A percentile compares a stretch with the other conserved stretches of the same genome.
Conservation (phyloP, 2,329 filamentous ascomycete species). For the Epichloe hybrida region DNA sequence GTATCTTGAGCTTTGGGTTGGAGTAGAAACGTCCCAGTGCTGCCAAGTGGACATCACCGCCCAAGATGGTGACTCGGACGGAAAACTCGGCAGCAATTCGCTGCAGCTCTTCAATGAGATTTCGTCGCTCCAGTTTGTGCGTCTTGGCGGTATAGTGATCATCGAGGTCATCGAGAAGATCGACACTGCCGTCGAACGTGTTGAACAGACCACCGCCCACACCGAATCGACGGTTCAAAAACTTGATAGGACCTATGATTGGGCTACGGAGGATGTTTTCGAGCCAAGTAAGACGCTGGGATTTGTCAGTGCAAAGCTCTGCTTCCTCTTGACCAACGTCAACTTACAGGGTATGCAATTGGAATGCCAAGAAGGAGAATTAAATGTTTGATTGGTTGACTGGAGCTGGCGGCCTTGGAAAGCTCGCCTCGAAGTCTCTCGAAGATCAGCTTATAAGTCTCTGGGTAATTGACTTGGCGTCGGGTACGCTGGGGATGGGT, state of each 20-base stretch:
- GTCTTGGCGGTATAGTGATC: constrained; percentile 91
- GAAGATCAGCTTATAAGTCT: constrained; percentile 79
- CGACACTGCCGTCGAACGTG: constrained; percentile 83
- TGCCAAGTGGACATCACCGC: constrained; percentile 86
- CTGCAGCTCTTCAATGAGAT: constrained; percentile 70
- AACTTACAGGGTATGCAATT: constrained; percentile 61
- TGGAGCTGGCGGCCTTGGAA: constrained; percentile 46
- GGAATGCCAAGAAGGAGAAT: constrained; percentile 80
- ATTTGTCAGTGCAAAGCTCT: constrained; percentile 4
- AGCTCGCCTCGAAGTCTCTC: constrained; percentile 63
- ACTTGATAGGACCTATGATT: constrained; percentile 74
- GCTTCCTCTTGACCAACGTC: constrained; percentile 12
- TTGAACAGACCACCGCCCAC: constrained; percentile 80
- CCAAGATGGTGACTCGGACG: constrained; percentile 79
- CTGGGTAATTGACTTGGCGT: constrained; percentile 87
- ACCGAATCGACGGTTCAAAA: constrained; percentile 83
- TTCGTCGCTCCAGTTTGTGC: constrained; percentile 77
- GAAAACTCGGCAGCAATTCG: constrained; percentile 74
- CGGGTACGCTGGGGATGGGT: constrained; percentile 52
- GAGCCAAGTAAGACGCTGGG: constrained; percentile 80
- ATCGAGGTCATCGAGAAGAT: constrained; percentile 83
- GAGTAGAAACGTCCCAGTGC: constrained; percentile 92
- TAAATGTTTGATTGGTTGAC: constrained; percentile 74
- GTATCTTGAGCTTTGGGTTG: constrained; percentile 64
- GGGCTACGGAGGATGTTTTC: constrained; percentile 85